Evolutionary conservation across 306 rosid species (phyloP).

Genomic region (Corylus avellana): DNA sequence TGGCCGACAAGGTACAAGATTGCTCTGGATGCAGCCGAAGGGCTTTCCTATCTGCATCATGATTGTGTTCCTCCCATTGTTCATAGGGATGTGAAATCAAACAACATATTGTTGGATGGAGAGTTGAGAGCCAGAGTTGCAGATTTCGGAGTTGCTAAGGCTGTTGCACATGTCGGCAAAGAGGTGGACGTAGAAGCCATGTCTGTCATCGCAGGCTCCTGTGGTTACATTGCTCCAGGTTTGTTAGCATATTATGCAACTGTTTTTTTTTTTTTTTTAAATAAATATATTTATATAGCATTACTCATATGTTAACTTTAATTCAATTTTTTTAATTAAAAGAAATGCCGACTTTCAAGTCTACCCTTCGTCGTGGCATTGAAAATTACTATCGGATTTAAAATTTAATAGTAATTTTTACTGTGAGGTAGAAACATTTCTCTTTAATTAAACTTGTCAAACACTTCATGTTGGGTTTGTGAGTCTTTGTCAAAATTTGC

Average conservation of each 20-base stretch:
- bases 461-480: too few species aligned
- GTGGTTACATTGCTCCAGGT: constrained; percentile 84
- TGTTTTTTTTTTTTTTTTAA: too few species aligned
- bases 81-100: constrained; percentile 80
- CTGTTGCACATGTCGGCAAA: constrained; percentile 27
- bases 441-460: too few species aligned
- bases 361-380: too few species aligned
- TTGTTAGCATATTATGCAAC: constrained; percentile 6
- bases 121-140: constrained; percentile 81
- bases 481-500: too few species aligned
- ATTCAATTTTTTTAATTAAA: too few species aligned
- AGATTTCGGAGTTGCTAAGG: constrained; percentile 75
- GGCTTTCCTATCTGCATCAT: constrained; percentile 80
- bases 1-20: constrained; percentile 70
- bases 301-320: too few species aligned
- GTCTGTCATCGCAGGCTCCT: constrained; percentile 70
- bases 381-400: too few species aligned
- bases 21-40: constrained; percentile 83
- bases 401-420: too few species aligned
- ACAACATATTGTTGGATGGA: constrained; percentile 70
- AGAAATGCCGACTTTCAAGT: too few species aligned
- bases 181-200: constrained; percentile 40
- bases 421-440: too few species aligned
- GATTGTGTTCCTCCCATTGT: constrained; percentile 76
- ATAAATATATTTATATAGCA: too few species aligned